Evolutionary conservation across 179 eudicot genomes (phyloP), one percentile per base, ranked within the genome.

Genomic region (Actinidia arguta): DNA sequence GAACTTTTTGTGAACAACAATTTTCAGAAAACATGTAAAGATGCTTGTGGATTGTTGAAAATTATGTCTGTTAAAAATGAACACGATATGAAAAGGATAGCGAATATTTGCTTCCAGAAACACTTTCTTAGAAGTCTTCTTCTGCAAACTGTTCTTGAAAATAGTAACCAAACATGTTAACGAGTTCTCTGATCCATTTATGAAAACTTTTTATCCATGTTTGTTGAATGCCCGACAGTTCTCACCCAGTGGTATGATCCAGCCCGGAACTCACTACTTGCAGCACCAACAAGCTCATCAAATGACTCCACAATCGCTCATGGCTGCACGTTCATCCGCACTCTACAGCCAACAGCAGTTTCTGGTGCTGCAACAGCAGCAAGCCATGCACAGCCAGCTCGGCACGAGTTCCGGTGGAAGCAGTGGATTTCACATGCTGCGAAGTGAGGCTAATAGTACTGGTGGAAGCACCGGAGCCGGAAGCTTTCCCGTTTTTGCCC

Each of bases 271-370:
- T 36, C 85, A 83, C 79, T 87, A 88, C 82, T 56, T 88, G 84
- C 92, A 88, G 80, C 89, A 88, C 66, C 85, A 88, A 70, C 90
- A 88, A 78, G 88, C 90, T 64, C 92, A 90, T 50, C 89, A 83
- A 71, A 86, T 88, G 89, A 81, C 86, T 8, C 78, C 85, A n/a
- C 92, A 90, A 66, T 80, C 89, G 1, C 83, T 90, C 22, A 90
- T 90, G 92, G 90, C 91, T 20, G 87, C 91, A 17, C 88, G 92
- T 0, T 90, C 92, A 31, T 86, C 90, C 5, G 85, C 87, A 87
- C 85, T 88, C 8, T 90, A 90, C 78, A 74, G 85, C 54, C 86
- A 88, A 59, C 92, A 90, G 82, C 88, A 81, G 6, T 85, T 81
- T 51, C 80, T 89, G 0, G 82, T 89, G 1, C 82, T 86, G 17